phyloP scores from a whole-genome alignment of 2,329 filamentous ascomycete genomes.

The Alternaria arborescens region DNA sequence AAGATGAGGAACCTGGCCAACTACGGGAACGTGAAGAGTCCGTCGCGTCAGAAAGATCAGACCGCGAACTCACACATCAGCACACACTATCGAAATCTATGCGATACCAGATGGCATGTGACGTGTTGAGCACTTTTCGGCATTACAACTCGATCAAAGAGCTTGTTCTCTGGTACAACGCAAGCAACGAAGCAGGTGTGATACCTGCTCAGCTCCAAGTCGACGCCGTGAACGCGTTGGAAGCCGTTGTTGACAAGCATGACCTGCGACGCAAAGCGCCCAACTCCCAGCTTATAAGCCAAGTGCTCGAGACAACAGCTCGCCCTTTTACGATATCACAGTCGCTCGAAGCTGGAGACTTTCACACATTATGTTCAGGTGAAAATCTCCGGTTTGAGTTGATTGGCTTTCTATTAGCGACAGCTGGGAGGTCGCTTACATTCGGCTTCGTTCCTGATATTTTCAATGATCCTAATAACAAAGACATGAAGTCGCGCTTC shows the following conservation, averaged over 20 bases:
- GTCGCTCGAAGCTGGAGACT: conserved; percentile 41
- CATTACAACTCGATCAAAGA: conserved; percentile 38
- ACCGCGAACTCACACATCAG: conserved; percentile 41
- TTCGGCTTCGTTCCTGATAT: conserved; percentile 36
- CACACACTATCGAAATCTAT: conserved; percentile 43
- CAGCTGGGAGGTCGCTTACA: conserved; percentile 47
- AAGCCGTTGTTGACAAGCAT: conserved; percentile 43
- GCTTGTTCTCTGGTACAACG: conserved; percentile 34
- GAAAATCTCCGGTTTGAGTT: conserved; percentile 51
- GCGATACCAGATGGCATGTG: conserved; percentile 40
- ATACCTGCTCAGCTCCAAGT: conserved; percentile 49
- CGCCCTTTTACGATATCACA: conserved; percentile 38
- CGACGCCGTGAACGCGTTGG: conserved; percentile 43
- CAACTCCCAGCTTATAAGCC: conserved; percentile 34
- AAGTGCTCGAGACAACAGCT: conserved; percentile 39
- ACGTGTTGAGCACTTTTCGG: conserved; percentile 39
- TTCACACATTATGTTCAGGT: conserved; percentile 52
- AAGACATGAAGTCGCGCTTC: conserved; percentile 30
- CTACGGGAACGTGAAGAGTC: conserved; percentile 32
- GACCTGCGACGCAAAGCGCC: conserved; percentile 36
- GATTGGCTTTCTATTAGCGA: conserved; percentile 49
- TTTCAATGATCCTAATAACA: conserved; percentile 28
- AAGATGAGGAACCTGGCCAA: conserved; percentile 33
- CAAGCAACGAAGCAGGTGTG: conserved; percentile 43
- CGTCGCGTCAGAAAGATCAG: conserved; percentile 35